phyloP scores from a whole-genome alignment of 371 early-diverging fungal genomes.

The Encephalitozoon hellem region DNA sequence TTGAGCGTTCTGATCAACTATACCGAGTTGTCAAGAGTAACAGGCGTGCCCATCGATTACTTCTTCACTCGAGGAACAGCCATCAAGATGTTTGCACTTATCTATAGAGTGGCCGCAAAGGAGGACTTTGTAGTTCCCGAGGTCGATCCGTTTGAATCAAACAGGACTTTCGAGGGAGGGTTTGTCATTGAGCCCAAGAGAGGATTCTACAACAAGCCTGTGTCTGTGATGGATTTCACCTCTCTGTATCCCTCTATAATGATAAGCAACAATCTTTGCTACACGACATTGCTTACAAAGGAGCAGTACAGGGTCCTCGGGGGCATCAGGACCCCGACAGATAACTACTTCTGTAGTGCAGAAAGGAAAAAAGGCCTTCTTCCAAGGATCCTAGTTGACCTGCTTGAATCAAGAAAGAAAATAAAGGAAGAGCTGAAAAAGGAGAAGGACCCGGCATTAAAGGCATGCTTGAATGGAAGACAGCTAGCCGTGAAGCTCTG shows the following conservation, averaged over 20 bases:
- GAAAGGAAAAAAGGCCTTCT: constrained; percentile 73
- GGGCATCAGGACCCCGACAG: constrained; percentile 56
- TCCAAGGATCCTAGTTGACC: constrained; percentile 79
- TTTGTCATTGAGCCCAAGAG: constrained; percentile 92
- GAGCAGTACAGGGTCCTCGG: constrained; percentile 64
- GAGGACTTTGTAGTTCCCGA: constrained; percentile 81
- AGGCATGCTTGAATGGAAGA: constrained; percentile 84
- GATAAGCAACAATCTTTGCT: constrained; percentile 98
- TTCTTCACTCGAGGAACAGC: constrained; percentile 86
- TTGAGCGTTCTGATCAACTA: constrained; percentile 91
- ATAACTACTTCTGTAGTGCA: constrained; percentile 72
- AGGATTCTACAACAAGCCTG: constrained; percentile 87
- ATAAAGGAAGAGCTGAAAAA: constrained; percentile 80
- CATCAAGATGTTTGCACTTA: constrained; percentile 88
- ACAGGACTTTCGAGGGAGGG: constrained; percentile 91
- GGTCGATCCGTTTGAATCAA: constrained; percentile 66
- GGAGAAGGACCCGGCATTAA: constrained; percentile 73
- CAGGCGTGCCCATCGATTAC: constrained; percentile 83
- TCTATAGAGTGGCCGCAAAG: constrained; percentile 76
- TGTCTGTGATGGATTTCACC: constrained; percentile 95
- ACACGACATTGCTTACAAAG: constrained; percentile 76
- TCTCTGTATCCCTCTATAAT: constrained; percentile 99
- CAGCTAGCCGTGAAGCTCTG: constrained; percentile 93
- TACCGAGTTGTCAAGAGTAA: constrained; percentile 96
- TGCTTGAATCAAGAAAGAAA: constrained; percentile 83